These are phyloP conservation scores for Vaucheria bursata DNA, from an alignment of 352 stramenopile genomes.

Conservation along the genomic window DNA sequence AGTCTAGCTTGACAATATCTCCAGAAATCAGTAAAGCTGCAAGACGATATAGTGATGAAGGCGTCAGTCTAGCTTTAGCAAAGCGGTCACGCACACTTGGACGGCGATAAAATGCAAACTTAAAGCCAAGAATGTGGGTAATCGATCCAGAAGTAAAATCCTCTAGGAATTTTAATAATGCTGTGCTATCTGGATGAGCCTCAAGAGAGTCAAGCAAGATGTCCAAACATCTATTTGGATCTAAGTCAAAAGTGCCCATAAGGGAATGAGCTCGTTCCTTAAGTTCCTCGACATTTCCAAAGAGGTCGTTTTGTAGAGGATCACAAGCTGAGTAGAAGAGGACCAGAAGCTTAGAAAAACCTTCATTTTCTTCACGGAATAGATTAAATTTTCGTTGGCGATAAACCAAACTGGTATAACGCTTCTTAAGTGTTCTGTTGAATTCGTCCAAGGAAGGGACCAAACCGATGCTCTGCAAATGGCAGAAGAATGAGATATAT, in stretches of 20 bases:
- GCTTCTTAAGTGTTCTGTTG: neutral
- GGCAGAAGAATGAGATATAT: neutral
- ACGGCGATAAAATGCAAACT: constrained; percentile 78
- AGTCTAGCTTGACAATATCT: neutral
- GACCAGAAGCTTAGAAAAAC: constrained; percentile 80
- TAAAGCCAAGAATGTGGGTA: constrained; percentile 80
- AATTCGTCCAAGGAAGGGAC: neutral
- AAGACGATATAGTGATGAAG: neutral
- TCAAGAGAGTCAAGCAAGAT: constrained; percentile 82
- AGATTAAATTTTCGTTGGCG: constrained; percentile 93
- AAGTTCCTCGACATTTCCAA: neutral
- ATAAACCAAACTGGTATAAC: constrained; percentile 66
- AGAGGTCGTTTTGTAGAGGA: neutral
- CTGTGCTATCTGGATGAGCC: constrained; percentile 66
- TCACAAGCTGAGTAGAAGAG: constrained; percentile 45
- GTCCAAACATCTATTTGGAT: constrained; percentile 84
- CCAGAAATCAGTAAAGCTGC: neutral
- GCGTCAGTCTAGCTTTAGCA: neutral
- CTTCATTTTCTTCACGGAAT: constrained; percentile 87
- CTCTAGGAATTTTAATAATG: constrained; percentile 61
- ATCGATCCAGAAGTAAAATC: constrained; percentile 67
- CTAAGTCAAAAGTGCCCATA: constrained; percentile 79
- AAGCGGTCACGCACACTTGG: constrained; percentile 31
- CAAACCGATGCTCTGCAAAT: neutral
- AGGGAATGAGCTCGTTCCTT: constrained; percentile 48